Conservation (phyloP, 2,329 filamentous ascomycete species). For the Paecilomyces sp. region DNA sequence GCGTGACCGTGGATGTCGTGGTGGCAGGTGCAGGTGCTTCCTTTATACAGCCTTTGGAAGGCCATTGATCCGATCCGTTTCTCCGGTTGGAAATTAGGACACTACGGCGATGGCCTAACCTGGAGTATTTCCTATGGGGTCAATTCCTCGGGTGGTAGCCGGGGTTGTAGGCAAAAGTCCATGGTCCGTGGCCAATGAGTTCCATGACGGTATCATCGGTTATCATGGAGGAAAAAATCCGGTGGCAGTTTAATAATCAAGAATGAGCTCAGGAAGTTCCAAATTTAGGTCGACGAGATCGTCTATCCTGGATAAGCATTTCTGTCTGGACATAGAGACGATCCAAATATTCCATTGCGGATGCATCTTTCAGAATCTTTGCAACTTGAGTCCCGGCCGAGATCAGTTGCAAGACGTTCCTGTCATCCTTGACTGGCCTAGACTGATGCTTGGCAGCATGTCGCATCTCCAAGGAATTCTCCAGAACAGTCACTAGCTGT, state of each 20-base stretch:
- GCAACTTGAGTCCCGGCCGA: conserved; percentile 82
- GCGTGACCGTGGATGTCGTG: background rate
- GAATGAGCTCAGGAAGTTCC: conserved; percentile 3
- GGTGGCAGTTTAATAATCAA: background rate
- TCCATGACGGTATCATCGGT: background rate
- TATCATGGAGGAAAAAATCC: background rate
- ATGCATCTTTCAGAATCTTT: conserved; percentile 77
- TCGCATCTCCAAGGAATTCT: conserved; percentile 83
- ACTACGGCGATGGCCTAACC: background rate
- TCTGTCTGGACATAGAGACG: conserved; percentile 76
- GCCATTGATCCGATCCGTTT: background rate
- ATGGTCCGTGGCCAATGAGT: background rate
- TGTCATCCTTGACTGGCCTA: conserved; percentile 76
- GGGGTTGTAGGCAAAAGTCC: background rate
- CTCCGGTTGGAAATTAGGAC: background rate
- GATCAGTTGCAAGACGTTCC: conserved; percentile 80
- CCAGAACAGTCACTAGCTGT: conserved; percentile 79
- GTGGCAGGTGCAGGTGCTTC: background rate
- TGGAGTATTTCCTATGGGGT: background rate
- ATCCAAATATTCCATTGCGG: conserved; percentile 76
- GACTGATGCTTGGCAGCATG: conserved; percentile 79
- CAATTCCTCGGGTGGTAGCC: background rate
- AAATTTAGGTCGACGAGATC: conserved; percentile 30
- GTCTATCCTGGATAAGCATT: conserved; percentile 65
- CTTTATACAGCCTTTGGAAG: background rate